A percentile compares a stretch with the other conserved stretches of the same genome.
These are phyloP conservation scores for Polysphondylium violaceum DNA, from an alignment of 78 protist species.

Conservation along the genomic window DNA sequence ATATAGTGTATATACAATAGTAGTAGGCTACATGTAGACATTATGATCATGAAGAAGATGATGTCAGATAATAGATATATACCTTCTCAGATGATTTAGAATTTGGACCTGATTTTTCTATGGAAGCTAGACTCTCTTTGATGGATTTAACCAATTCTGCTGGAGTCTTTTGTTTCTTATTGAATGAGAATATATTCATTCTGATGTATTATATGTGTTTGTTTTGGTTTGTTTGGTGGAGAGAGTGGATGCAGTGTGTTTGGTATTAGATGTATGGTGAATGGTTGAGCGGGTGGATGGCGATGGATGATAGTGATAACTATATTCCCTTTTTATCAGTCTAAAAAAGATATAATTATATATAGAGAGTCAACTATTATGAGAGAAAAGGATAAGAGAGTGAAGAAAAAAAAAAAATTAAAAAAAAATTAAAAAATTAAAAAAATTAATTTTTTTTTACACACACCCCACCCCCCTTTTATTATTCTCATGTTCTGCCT, in stretches of 20 bases:
- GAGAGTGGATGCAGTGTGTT: background rate
- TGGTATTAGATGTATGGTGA: too few relatives aligned
- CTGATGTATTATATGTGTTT: background rate
- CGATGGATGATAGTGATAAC: too few relatives aligned
- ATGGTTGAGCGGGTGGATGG: too few relatives aligned
- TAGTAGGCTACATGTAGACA: background rate
- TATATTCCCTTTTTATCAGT: too few relatives aligned
- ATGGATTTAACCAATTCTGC: slow-evolving; percentile 54
- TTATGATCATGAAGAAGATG: background rate
- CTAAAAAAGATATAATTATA: too few relatives aligned
- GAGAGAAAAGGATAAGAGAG: background rate
- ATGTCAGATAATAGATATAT: background rate
- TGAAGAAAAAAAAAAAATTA: background rate
- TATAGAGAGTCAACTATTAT: too few relatives aligned
- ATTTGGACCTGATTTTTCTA: slow-evolving; percentile 76
- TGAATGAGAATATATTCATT: slow-evolving; percentile 73
- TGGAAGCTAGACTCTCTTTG: slow-evolving; percentile 28
- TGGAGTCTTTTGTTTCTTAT: slow-evolving; percentile 81
- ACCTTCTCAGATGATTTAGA: slow-evolving; percentile 71
- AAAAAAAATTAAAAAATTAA: too few relatives aligned
- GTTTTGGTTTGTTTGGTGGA: background rate
- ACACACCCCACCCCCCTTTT: too few relatives aligned
- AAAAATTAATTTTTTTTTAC: too few relatives aligned
- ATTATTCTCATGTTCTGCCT: too few relatives aligned
- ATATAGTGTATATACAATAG: too few relatives aligned